A percentile compares a stretch with the other conserved stretches of the same genome.
Conservation (phyloP, 2,329 filamentous ascomycete species). For the Fusarium phyllophilum region DNA sequence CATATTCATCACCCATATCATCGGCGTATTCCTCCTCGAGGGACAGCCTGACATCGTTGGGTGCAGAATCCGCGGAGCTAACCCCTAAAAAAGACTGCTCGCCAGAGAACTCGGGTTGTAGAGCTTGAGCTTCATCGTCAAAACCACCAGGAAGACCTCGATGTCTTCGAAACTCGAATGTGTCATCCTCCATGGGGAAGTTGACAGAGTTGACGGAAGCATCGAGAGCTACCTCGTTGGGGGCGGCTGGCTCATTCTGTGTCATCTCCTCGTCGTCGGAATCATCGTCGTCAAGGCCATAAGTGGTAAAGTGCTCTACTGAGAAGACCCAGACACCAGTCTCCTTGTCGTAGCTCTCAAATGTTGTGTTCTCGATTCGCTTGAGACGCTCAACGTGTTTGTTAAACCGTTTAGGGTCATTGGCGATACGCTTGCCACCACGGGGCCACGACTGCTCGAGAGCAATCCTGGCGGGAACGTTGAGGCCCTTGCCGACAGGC, state of each 20-base stretch:
- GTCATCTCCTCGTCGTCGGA: slow-evolving; percentile 63
- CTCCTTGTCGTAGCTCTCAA: slow-evolving; percentile 80
- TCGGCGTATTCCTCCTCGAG: slow-evolving; percentile 65
- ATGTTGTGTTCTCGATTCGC: slow-evolving; percentile 82
- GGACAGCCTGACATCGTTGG: slow-evolving; percentile 67
- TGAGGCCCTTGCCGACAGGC: slow-evolving; percentile 84
- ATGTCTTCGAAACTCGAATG: slow-evolving; percentile 64
- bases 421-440: slow-evolving; percentile 61
- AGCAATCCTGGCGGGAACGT: slow-evolving; percentile 88
- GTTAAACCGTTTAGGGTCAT: slow-evolving; percentile 71
- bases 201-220: slow-evolving; percentile 38
- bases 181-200: slow-evolving; percentile 62
- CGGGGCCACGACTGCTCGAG: slow-evolving; percentile 95
- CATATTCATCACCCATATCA: slow-evolving; percentile 80
- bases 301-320: slow-evolving; percentile 97
- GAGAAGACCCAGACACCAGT: slow-evolving; percentile 90
- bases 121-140: slow-evolving; percentile 66
- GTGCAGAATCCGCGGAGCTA: slow-evolving; percentile 85
- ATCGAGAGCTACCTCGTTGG: slow-evolving; percentile 41
- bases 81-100: slow-evolving; percentile 90
- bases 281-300: slow-evolving; percentile 83
- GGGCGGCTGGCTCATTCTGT: slow-evolving; percentile 3
- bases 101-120: slow-evolving; percentile 65
- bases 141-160: slow-evolving; percentile 81
- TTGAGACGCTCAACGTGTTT: slow-evolving; percentile 87